These are phyloP conservation scores for Cynanchum wilfordii DNA, from an alignment of 257 asterid genomes.

Conservation along the genomic window DNA sequence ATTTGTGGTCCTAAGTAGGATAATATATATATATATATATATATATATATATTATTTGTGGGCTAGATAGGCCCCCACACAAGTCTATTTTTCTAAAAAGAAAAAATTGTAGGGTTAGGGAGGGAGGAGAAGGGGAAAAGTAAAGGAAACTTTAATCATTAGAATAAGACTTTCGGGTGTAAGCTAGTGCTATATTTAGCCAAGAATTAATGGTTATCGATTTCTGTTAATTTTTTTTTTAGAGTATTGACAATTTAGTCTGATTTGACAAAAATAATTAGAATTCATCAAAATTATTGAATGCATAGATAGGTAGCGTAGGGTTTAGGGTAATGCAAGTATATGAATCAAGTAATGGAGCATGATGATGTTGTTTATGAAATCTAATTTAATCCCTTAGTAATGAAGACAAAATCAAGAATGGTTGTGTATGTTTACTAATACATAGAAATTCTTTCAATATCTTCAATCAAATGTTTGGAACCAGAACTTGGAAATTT, in stretches of 20 bases:
- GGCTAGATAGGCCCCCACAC: neutral
- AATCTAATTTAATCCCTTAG: neutral
- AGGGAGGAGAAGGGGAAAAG: no score
- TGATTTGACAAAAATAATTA: no score
- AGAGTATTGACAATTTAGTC: no score
- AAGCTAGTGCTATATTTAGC: no score
- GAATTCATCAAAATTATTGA: no score
- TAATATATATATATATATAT: neutral
- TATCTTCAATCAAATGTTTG: neutral
- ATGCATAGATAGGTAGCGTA: neutral
- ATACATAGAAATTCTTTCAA: neutral
- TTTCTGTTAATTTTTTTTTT: no score
- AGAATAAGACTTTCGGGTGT: no score
- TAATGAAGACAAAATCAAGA: neutral
- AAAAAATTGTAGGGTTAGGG: neutral
- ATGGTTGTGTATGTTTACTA: neutral
- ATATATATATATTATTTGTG: no score
- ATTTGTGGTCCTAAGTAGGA: slow-evolving; percentile 8
- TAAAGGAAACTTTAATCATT: no score
- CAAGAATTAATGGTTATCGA: no score
- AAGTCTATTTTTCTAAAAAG: neutral
- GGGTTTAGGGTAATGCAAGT: slow-evolving; percentile 4
- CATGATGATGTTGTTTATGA: neutral
- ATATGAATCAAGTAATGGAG: neutral
- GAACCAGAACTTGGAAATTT: neutral